These are phyloP conservation scores for Nakaseomyces bracarensis DNA, from an alignment of 1,139 yeast species.

Conservation along the genomic window DNA sequence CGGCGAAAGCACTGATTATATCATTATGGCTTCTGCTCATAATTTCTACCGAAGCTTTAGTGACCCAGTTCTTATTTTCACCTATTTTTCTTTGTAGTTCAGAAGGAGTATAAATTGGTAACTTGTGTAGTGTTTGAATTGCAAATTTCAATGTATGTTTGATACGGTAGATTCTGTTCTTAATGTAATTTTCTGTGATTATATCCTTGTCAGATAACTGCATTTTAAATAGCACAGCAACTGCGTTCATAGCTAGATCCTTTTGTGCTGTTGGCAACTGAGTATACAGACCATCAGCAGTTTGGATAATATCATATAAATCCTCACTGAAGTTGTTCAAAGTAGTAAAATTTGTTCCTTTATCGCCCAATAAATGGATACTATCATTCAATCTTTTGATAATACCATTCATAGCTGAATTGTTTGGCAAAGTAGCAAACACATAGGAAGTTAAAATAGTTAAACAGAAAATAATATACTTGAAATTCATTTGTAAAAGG, in stretches of 20 bases:
- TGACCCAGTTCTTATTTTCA: constrained; percentile 1
- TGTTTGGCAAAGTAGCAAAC: background rate
- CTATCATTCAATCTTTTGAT: background rate
- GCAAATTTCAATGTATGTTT: constrained; percentile 2
- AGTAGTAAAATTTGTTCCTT: background rate
- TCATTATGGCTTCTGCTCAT: background rate
- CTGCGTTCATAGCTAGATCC: background rate
- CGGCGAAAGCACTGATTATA: background rate
- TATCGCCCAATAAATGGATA: background rate
- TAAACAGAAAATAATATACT: background rate
- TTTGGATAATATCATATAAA: background rate
- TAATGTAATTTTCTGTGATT: background rate
- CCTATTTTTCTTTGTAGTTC: background rate
- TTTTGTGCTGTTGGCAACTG: background rate
- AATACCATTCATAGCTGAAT: background rate
- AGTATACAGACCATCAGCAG: background rate
- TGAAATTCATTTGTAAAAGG: background rate
- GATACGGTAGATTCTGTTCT: constrained; percentile 4
- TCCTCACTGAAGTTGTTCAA: background rate
- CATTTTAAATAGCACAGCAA: background rate
- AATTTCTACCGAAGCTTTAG: background rate
- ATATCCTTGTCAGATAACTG: background rate
- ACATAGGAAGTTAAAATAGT: background rate
- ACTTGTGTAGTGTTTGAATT: background rate
- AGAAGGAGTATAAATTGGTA: background rate